Evolutionary conservation across 176 grass and related monocot genomes (phyloP).

Genomic region (Microstegium vimineum): DNA sequence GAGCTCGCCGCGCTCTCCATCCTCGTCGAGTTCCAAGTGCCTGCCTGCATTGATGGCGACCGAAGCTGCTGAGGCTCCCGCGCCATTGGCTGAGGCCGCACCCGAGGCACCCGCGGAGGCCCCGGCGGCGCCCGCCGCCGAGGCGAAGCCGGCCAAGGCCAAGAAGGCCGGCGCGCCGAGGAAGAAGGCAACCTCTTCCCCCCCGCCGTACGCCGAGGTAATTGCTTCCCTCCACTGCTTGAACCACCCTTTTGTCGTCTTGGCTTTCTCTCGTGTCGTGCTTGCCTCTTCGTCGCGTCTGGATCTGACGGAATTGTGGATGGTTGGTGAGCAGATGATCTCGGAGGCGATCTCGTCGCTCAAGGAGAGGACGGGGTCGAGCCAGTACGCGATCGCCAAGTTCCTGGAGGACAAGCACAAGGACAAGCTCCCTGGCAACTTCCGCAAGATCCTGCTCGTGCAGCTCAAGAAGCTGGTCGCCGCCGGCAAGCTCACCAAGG

Average conservation of each 20-base stretch:
- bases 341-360: constrained; percentile 57
- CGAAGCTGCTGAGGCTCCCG: constrained; percentile 21
- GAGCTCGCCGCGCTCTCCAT: not conserved
- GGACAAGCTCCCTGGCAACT: constrained; percentile 43
- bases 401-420: constrained; percentile 75
- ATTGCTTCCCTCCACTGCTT: not conserved
- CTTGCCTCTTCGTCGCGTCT: not conserved
- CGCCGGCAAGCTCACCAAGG: constrained; percentile 64
- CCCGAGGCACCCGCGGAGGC: not conserved
- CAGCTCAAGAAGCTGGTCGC: constrained; percentile 68
- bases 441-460: constrained; percentile 49
- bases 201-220: constrained; percentile 85
- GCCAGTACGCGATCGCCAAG: constrained; percentile 58
- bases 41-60: constrained; percentile 57
- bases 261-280: not conserved
- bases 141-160: constrained; percentile 61
- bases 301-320: constrained; percentile 10
- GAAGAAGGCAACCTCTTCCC: constrained; percentile 36
- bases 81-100: constrained; percentile 7
- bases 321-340: constrained; percentile 49
- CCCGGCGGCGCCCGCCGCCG: not conserved
- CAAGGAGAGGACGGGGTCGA: constrained; percentile 71
- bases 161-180: constrained; percentile 58
- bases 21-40: not conserved
- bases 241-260: too few relatives aligned